Evolutionary conservation across 768 basidiomycete genomes (phyloP).

Genomic region (Xerocomellus chrysenteron): DNA sequence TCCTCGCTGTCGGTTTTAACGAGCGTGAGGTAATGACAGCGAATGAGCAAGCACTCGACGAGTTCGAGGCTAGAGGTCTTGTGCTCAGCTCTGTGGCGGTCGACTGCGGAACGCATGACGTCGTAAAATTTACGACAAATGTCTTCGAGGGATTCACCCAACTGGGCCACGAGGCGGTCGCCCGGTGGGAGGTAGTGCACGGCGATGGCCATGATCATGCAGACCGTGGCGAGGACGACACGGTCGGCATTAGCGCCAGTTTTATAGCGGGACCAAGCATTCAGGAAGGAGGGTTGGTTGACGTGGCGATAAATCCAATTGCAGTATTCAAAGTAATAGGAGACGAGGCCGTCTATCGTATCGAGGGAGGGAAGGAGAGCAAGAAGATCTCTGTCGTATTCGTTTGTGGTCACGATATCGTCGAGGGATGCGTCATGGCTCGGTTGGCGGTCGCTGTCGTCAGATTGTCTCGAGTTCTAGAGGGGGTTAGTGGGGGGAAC

Average conservation of each 20-base stretch:
- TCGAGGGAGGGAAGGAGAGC: conserved; percentile 61
- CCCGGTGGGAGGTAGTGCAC: conserved; percentile 68
- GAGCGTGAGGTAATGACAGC: conserved; percentile 70
- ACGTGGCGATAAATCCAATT: conserved; percentile 86
- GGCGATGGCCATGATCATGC: conserved; percentile 72
- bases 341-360: conserved; percentile 69
- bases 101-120: conserved; percentile 62
- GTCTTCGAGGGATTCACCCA: conserved; percentile 55
- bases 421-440: conserved; percentile 46
- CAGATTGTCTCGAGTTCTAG: conserved; percentile 48
- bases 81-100: conserved; percentile 59
- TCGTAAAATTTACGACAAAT: conserved; percentile 67
- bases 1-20: conserved; percentile 78
- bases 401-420: conserved; percentile 44
- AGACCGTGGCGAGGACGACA: conserved; percentile 67
- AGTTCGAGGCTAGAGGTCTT: conserved; percentile 68
- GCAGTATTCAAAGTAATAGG: conserved; percentile 82
- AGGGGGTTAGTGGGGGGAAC: conserved; percentile 17
- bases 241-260: conserved; percentile 63
- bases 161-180: conserved; percentile 58
- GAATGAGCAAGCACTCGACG: conserved; percentile 69
- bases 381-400: conserved; percentile 74
- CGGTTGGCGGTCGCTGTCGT: conserved; percentile 51
- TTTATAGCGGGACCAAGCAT: conserved; percentile 76
- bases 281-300: conserved; percentile 57